Percentiles rank a stretch among this genome's conserved stretches.
These are phyloP conservation scores for Crotalaria pallida DNA, from an alignment of 306 rosid genomes.

Conservation along the genomic window DNA sequence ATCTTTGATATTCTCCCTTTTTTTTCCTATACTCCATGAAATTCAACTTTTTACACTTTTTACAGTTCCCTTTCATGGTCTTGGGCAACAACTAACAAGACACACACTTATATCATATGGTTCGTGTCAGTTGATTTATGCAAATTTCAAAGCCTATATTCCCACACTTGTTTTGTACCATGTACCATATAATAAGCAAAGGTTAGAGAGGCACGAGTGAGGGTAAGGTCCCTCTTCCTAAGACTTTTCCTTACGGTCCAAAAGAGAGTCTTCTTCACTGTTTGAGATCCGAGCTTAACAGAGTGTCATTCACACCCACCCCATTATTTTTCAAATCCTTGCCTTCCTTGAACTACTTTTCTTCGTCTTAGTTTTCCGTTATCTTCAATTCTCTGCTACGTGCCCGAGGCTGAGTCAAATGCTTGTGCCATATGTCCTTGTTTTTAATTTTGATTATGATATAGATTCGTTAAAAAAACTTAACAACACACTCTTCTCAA, in stretches of 20 bases:
- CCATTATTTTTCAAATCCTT: slow-evolving; percentile 27
- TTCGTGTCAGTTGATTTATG: slow-evolving; percentile 44
- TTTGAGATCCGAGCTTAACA: slow-evolving; percentile 75
- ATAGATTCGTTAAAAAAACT: no score
- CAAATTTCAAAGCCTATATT: slow-evolving; percentile 39
- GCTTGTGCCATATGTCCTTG: slow-evolving; percentile 8
- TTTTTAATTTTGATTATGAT: background rate
- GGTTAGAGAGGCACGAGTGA: slow-evolving; percentile 22
- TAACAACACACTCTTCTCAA: no score
- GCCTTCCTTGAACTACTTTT: slow-evolving; percentile 14
- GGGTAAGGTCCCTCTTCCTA: slow-evolving; percentile 27
- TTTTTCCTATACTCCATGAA: slow-evolving; percentile 19
- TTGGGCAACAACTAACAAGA: slow-evolving; percentile 14
- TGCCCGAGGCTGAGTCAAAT: slow-evolving; percentile 21
- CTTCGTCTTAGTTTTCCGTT: background rate
- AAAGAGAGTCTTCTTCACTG: slow-evolving; percentile 43
- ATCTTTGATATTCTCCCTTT: slow-evolving; percentile 18
- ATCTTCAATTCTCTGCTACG: slow-evolving; percentile 16
- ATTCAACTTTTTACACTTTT: slow-evolving; percentile 27
- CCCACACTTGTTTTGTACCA: slow-evolving; percentile 21
- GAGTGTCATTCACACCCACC: slow-evolving; percentile 37
- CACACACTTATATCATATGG: slow-evolving; percentile 34
- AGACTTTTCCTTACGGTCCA: slow-evolving; percentile 40
- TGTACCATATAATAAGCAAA: slow-evolving; percentile 18
- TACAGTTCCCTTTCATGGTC: slow-evolving; percentile 21